Percentiles rank a stretch among this genome's conserved stretches.
Evolutionary conservation across 1,284 basidiomycete species (phyloP).

Genomic region (Malassezia psittaci): DNA sequence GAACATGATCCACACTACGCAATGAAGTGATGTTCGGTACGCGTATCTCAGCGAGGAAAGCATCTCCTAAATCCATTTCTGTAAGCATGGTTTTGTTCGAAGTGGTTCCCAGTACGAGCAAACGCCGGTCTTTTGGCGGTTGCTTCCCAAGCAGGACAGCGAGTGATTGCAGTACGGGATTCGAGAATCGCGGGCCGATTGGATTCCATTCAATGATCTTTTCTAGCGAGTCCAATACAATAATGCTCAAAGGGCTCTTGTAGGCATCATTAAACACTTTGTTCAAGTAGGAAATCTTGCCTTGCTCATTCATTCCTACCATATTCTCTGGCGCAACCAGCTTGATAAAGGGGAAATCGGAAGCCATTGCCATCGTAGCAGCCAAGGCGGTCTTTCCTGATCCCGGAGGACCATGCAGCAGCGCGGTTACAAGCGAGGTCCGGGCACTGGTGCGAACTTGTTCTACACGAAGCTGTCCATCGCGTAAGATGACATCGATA

Average conservation of each 20-base stretch:
- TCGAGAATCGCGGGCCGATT: constrained; percentile 90
- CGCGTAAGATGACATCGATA: constrained; percentile 66
- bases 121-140: constrained; percentile 89
- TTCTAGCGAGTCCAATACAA: constrained; percentile 69
- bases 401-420: constrained; percentile 77
- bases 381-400: constrained; percentile 92
- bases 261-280: constrained; percentile 94
- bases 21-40: constrained; percentile 73
- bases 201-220: constrained; percentile 66
- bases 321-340: constrained; percentile 90
- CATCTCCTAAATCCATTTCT: constrained; percentile 78
- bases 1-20: constrained; percentile 62
- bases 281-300: constrained; percentile 83
- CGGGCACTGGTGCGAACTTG: constrained; percentile 83
- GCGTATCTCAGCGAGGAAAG: constrained; percentile 78
- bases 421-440: constrained; percentile 81
- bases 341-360: constrained; percentile 95
- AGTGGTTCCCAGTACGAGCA: constrained; percentile 85
- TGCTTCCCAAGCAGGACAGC: constrained; percentile 77
- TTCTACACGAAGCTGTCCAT: constrained; percentile 85
- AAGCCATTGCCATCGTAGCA: constrained; percentile 84
- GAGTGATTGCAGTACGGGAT: constrained; percentile 80
- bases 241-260: constrained; percentile 89
- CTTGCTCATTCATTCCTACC: constrained; percentile 83
- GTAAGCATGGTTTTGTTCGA: constrained; percentile 75